Percentiles rank a stretch among this genome's conserved stretches.
These are phyloP conservation scores for Fusarium robinianum DNA, from an alignment of 2,329 filamentous ascomycete species.

Conservation along the genomic window DNA sequence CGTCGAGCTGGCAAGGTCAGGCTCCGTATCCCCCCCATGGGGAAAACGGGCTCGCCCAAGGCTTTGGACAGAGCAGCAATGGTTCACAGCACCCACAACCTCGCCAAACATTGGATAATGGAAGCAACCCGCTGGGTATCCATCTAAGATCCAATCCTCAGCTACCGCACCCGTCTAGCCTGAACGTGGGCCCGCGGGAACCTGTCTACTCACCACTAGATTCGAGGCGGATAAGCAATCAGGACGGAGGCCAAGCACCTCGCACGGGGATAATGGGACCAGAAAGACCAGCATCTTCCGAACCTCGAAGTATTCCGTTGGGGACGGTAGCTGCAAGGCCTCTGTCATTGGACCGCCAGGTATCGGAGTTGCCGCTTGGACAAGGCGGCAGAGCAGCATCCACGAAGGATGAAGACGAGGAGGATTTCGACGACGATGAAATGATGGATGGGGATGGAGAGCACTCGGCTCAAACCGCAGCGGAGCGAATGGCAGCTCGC, in stretches of 20 bases:
- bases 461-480: conserved; percentile 54
- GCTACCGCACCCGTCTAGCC: conserved; percentile 13
- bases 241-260: conserved; percentile 13
- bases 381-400: conserved; percentile 44
- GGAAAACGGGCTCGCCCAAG: conserved; percentile 51
- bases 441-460: conserved; percentile 52
- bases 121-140: conserved; percentile 59
- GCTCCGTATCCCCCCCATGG: conserved; percentile 55
- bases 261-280: too few relatives aligned
- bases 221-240: conserved; percentile 6
- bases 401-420: conserved; percentile 56
- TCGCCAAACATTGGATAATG: conserved; percentile 42
- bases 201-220: conserved; percentile 1
- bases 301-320: not conserved
- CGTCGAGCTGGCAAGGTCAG: conserved; percentile 61
- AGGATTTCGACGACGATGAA: conserved; percentile 58
- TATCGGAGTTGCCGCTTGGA: conserved; percentile 40
- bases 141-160: conserved; percentile 62
- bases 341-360: conserved; percentile 40
- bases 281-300: conserved; percentile 1
- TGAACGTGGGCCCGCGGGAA: not conserved
- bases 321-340: conserved; percentile 6
- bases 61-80: conserved; percentile 50
- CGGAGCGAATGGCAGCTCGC: conserved; percentile 60
- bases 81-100: conserved; percentile 16